Evolutionary conservation across 768 basidiomycete species (phyloP), one percentile per base, ranked within the genome.

Genomic region (Aureoboletus auriporus): DNA sequence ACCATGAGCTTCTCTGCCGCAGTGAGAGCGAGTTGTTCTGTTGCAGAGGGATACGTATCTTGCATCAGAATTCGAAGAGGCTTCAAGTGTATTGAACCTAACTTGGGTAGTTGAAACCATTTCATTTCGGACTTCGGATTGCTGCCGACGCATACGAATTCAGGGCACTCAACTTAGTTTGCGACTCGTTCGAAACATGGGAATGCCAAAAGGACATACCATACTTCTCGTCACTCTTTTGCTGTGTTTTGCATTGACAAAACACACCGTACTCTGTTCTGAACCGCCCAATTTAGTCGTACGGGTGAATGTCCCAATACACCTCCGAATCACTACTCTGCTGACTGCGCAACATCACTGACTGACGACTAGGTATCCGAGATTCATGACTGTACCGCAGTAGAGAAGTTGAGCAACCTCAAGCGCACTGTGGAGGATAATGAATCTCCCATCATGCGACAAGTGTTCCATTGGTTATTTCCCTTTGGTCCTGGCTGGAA

Each of bases 401-500:
- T 78, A 10, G 62, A 69, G 47, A 66, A 68, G 59, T 72, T 91
- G 45, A 75, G 76, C 59, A 66, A 72, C 44, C 71, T 91, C 46
- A 88, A 88, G 64, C 63, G 69, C 47, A 71, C 75, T 8, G 66
- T 87, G 27, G 84, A 86, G 55, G 80, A 73, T 37, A 66, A 75
- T 49, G 76, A 82, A 64, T 89, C 86, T 26, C 84, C 86, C 28
- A 64, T 89, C 40, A 80, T 93, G 82, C 84, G 86, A 47, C 78
- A 82, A 59, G 75, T 91, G 31, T 94, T 94, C 68, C 73, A 77
- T 5, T 80, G 79, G 71, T 69, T 93, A 49, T 95, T 95, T 63
- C 92, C 92, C 31, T 95, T 94, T 61, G 87, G 89, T 30, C 91
- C 90, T 50, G 92, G 82, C 7, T 89, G 84, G 84, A 93, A 93